These are phyloP conservation scores for Eutrema yunnanense DNA, from an alignment of 345 rosid species.

Conservation along the genomic window DNA sequence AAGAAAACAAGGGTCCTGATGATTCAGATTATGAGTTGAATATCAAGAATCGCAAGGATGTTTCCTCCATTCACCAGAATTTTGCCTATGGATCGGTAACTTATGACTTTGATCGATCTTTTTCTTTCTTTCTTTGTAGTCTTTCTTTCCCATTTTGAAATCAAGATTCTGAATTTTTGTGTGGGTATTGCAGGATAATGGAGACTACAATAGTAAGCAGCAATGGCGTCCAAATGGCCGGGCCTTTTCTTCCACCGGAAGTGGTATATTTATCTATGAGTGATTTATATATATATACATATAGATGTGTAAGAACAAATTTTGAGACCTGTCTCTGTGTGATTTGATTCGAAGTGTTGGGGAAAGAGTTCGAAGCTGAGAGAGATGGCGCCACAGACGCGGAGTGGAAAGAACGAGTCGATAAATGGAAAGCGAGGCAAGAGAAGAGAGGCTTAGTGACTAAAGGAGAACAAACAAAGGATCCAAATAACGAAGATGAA, in stretches of 20 bases:
- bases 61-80: slow-evolving; percentile 29
- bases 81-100: slow-evolving; percentile 32
- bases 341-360: slow-evolving; percentile 37
- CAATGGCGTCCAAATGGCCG: slow-evolving; percentile 48
- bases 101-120: background rate
- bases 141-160: background rate
- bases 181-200: slow-evolving; percentile 55
- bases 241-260: slow-evolving; percentile 68
- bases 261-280: slow-evolving; percentile 35
- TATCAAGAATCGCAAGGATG: slow-evolving; percentile 37
- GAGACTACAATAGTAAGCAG: slow-evolving; percentile 41
- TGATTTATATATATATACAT: background rate
- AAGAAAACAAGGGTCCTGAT: slow-evolving; percentile 39
- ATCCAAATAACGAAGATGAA: slow-evolving; percentile 56
- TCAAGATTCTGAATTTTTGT: slow-evolving; percentile 1
- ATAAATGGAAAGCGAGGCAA: slow-evolving; percentile 88
- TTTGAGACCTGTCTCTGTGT: background rate
- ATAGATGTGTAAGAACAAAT: background rate
- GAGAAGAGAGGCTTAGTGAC: slow-evolving; percentile 78
- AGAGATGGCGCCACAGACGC: slow-evolving; percentile 60
- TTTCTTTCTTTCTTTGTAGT: background rate
- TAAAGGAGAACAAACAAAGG: slow-evolving; percentile 54
- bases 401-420: slow-evolving; percentile 93
- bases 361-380: slow-evolving; percentile 73
- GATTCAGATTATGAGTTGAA: slow-evolving; percentile 65